A percentile compares a stretch with the other conserved stretches of the same genome.
These are phyloP conservation scores for Candida vartiovaarae DNA, from an alignment of 805 yeast species.

Conservation along the genomic window DNA sequence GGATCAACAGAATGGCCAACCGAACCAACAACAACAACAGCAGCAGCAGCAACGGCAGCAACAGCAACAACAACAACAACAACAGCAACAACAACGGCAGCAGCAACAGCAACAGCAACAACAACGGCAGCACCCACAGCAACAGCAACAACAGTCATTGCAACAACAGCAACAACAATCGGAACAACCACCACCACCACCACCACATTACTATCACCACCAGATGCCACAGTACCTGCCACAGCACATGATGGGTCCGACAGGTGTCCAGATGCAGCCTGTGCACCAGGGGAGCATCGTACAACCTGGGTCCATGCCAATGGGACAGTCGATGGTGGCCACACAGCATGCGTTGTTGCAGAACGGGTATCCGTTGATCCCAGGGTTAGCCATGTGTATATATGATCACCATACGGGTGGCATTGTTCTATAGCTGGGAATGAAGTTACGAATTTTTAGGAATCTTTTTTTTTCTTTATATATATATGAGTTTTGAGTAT, in stretches of 20 bases:
- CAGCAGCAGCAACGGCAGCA: neutral
- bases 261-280: neutral
- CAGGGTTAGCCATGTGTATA: too few species aligned
- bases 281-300: neutral
- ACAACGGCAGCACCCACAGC: constrained; percentile 3
- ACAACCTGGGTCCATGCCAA: too few species aligned
- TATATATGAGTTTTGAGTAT: too few species aligned
- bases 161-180: constrained; percentile 8
- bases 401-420: too few species aligned
- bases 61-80: neutral
- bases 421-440: too few species aligned
- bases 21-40: neutral
- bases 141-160: neutral
- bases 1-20: constrained; percentile 7
- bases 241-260: neutral
- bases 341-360: too few species aligned
- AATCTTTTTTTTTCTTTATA: too few species aligned
- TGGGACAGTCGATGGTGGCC: too few species aligned
- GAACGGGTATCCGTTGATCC: too few species aligned
- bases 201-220: neutral
- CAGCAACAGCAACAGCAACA: neutral
- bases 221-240: neutral
- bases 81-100: neutral
- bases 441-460: too few species aligned
- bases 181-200: constrained; percentile 1